phyloP scores from a whole-genome alignment of 2,329 filamentous ascomycete species.

The Penicillium sp. region DNA sequence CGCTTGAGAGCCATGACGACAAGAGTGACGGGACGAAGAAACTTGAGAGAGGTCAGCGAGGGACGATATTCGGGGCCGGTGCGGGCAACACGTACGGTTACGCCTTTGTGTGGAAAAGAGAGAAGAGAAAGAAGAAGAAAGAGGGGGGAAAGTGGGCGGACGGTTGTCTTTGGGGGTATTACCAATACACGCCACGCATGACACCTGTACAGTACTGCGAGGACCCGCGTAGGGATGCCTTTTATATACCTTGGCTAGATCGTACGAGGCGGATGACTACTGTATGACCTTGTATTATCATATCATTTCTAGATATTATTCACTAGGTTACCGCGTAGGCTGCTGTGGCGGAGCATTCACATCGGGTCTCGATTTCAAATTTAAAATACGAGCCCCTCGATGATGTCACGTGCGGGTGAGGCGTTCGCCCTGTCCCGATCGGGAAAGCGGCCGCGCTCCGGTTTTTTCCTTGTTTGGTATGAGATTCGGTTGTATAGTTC shows the following conservation, averaged over 20 bases:
- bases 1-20: slow-evolving; percentile 51
- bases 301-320: neutral
- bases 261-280: neutral
- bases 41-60: slow-evolving; percentile 6
- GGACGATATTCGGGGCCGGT: slow-evolving; percentile 1
- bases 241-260: neutral
- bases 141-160: slow-evolving; percentile 24
- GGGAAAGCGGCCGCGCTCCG: slow-evolving; percentile 12
- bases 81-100: slow-evolving; percentile 21
- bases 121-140: slow-evolving; percentile 28
- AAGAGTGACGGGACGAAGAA: slow-evolving; percentile 7
- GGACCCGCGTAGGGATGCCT: slow-evolving; percentile 6
- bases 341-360: neutral
- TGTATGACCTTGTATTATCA: neutral
- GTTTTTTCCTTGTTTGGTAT: neutral
- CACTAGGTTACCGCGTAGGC: neutral
- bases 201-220: slow-evolving; percentile 8
- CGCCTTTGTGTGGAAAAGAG: slow-evolving; percentile 32
- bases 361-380: neutral
- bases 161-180: slow-evolving; percentile 13
- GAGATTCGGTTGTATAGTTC: neutral
- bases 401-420: slow-evolving; percentile 29
- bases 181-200: slow-evolving; percentile 24
- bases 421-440: slow-evolving; percentile 16
- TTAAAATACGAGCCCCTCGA: slow-evolving; percentile 19